Base-by-base conservation (phyloP, 305 asterid genomes). In the Galium porrigens region DNA sequence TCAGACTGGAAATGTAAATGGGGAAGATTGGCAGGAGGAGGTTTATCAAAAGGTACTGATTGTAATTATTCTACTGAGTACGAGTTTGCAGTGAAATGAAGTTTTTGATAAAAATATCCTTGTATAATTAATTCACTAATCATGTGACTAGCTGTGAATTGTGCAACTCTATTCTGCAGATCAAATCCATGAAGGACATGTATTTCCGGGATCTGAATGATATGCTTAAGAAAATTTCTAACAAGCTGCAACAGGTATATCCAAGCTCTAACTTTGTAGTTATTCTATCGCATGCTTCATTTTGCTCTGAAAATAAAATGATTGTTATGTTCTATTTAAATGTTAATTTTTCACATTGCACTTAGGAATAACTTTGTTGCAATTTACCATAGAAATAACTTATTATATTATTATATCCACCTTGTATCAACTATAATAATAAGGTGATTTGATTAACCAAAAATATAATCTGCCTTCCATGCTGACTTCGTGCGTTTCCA, bases 11-110 rank as follows among this genome's bases (percentile, higher is more conserved):
- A 36, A 36, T 7, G 42, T 36, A 36, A 82, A 67, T 75, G 81
- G 79, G 57, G 90, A 83, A 68, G 99, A 89, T 67, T 89, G 94
- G 97, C 95, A 87, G 78, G 99, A 94, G 76, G 99, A 89, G 74
- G 74, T 83, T 59, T 86, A 80, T 82, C 97, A 94, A 58, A 92
- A 87, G 99, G 99, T 92, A 79, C 55, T 41, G 34, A 42, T 58
- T 56, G 6, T 7, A 51, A 22, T 29, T 18, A 34, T 60, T 67
- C 44, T 32, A 15, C n/a, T 15, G 42, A 32, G 15, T 33, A 25
- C 1, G 10, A 36, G 42, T 29, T 56, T 36, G 42, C 11, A 27
- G 11, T 36, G 8, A 36, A 6, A 36, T 36, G 8, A 36, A 6
- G 42, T 36, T 36, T 1, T 36, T 27, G 2, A 27, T 27, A 27